Conservation (phyloP, 164 flowering plant genomes). For the Tetrastigma voinierianum region DNA sequence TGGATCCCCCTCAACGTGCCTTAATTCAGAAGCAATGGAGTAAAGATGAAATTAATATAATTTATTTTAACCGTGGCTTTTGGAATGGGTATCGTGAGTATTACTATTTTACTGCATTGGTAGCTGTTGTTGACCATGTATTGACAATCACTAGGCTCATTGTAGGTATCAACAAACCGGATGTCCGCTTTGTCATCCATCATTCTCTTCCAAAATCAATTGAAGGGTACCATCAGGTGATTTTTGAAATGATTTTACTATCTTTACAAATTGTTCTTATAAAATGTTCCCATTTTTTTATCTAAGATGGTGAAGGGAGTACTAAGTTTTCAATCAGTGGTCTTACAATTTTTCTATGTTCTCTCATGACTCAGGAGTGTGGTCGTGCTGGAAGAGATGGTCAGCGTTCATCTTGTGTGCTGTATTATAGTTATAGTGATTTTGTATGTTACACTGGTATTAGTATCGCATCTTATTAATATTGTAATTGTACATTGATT, state of each 20-base stretch:
- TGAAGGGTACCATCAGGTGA: slow-evolving; percentile 99
- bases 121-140: slow-evolving; percentile 9
- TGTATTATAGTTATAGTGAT: slow-evolving; percentile 92
- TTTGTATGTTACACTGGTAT: slow-evolving; percentile 54
- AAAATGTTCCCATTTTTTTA: background rate
- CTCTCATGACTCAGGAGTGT: slow-evolving; percentile 65
- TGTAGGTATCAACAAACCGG: slow-evolving; percentile 96
- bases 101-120: background rate
- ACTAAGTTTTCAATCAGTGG: background rate
- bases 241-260: background rate
- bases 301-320: background rate
- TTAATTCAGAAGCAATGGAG: slow-evolving; percentile 94
- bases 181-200: slow-evolving; percentile 97
- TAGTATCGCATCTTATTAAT: background rate
- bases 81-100: slow-evolving; percentile 82
- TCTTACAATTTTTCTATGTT: slow-evolving; percentile 1
- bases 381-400: slow-evolving; percentile 99
- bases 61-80: slow-evolving; percentile 98
- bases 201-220: slow-evolving; percentile 97
- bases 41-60: slow-evolving; percentile 91
- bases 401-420: slow-evolving; percentile 85
- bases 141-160: slow-evolving; percentile 14
- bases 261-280: background rate
- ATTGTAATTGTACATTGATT: background rate
- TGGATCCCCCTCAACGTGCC: slow-evolving; percentile 84